A percentile compares a stretch with the other conserved stretches of the same genome.
Evolutionary conservation across 257 asterid genomes (phyloP).

Genomic region (Fraxinus excelsior): DNA sequence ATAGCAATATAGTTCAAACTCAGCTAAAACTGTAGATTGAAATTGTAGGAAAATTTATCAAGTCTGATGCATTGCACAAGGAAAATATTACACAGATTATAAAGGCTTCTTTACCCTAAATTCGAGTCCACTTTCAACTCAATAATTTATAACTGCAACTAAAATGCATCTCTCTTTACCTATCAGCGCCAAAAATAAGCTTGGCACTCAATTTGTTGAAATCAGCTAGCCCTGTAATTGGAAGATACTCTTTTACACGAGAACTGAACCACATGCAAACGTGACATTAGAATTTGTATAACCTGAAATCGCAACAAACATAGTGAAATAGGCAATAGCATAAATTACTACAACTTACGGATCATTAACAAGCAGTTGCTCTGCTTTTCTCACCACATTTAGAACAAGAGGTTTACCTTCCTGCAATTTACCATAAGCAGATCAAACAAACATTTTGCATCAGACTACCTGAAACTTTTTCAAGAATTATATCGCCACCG

Average conservation of each 20-base stretch:
- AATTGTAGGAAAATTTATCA: not conserved
- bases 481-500: not conserved
- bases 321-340: constrained; percentile 5
- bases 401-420: constrained; percentile 89
- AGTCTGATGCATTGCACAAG: not conserved
- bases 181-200: constrained; percentile 78
- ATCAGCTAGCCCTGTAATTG: constrained; percentile 73
- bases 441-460: not conserved
- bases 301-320: not conserved
- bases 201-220: constrained; percentile 86
- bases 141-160: not conserved
- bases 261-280: constrained; percentile 39
- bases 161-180: constrained; percentile 38
- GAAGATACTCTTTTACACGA: constrained; percentile 83
- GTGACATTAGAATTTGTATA: constrained; percentile 5
- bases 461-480: not conserved
- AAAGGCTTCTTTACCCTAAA: not conserved
- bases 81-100: not conserved
- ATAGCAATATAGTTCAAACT: not conserved
- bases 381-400: constrained; percentile 76
- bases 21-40: not conserved
- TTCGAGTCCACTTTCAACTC: not conserved
- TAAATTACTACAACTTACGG: constrained; percentile 38
- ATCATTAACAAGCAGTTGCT: constrained; percentile 71
- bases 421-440: constrained; percentile 37